These are phyloP conservation scores for Tillandsia fasciculata DNA, from an alignment of 176 grass and related monocot species.

Conservation along the genomic window DNA sequence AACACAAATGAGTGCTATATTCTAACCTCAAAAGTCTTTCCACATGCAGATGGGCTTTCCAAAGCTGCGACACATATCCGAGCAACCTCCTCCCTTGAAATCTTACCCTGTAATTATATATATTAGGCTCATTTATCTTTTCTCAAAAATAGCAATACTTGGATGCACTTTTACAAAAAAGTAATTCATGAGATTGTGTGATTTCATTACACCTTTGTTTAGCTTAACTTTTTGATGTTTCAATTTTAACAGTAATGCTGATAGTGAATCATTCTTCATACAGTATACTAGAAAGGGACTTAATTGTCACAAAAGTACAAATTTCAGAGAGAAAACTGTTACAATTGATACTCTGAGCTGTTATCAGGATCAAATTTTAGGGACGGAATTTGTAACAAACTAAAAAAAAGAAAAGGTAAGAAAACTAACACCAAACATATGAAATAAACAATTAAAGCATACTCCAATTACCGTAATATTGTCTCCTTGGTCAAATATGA, in stretches of 20 bases:
- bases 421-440: background rate
- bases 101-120: slow-evolving; percentile 61
- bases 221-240: too few relatives aligned
- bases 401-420: background rate
- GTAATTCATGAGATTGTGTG: background rate
- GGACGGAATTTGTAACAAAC: background rate
- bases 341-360: too few relatives aligned
- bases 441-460: background rate
- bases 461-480: slow-evolving; percentile 51
- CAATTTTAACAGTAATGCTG: too few relatives aligned
- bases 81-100: slow-evolving; percentile 85
- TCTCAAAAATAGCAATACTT: background rate
- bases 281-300: too few relatives aligned
- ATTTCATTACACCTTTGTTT: background rate
- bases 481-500: slow-evolving; percentile 97
- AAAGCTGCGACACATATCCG: slow-evolving; percentile 71
- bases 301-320: too few relatives aligned
- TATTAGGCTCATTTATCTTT: background rate
- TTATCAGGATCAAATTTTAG: too few relatives aligned
- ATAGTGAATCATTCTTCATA: too few relatives aligned
- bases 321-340: too few relatives aligned
- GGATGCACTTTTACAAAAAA: background rate
- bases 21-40: slow-evolving; percentile 89
- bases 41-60: slow-evolving; percentile 61
- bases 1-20: slow-evolving; percentile 5